Evolutionary conservation across 305 asterid genomes (phyloP), one percentile per base, ranked within the genome.

Genomic region (Fraxinus sp.): DNA sequence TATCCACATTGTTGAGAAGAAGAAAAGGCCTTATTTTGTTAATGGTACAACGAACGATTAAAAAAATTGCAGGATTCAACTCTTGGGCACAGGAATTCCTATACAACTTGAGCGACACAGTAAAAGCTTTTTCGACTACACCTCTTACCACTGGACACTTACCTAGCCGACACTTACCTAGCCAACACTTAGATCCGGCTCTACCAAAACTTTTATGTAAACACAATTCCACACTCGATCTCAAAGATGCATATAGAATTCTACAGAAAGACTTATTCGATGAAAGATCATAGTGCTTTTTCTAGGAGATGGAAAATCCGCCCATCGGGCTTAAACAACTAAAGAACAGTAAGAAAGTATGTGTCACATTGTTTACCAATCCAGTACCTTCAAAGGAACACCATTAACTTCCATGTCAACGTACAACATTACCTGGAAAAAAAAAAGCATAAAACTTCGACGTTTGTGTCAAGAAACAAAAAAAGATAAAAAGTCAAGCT

Each of bases 321-420:
- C 57, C 55, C n/a, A 46, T 14, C 7, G 1, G 57, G 57, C 13
- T 13, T 46, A 13, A 46, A 3, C 57, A 14, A 46, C 57, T 46
- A 46, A 3, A 76, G 68, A 57, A 77, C 76, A 75, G 36, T 76
- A 39, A 72, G 35, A 7, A 37, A 83, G 79, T 37, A 46, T 8
- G 78, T 87, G 74, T n/a, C 59, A 75, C 72, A 70, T 22, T 77
- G 84, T 72, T 18, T 46, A 81, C 49, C 82, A 70, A 59, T 82
- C 81, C 77, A 81, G 78, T 90, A 96, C 98, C 97, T 96, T 96
- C 87, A 96, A 3, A 22, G 99, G 98, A 49, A 93, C 92, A n/a
- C 99, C 97, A 87, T 96, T 94, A 74, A 96, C 99, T 88, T 96
- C 99, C 99, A 96, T 94, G 91, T 96, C 99, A 78, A 94, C 99